Evolutionary conservation across 371 early-diverging fungal species (phyloP).

Genomic region (Mortierella sp.): DNA sequence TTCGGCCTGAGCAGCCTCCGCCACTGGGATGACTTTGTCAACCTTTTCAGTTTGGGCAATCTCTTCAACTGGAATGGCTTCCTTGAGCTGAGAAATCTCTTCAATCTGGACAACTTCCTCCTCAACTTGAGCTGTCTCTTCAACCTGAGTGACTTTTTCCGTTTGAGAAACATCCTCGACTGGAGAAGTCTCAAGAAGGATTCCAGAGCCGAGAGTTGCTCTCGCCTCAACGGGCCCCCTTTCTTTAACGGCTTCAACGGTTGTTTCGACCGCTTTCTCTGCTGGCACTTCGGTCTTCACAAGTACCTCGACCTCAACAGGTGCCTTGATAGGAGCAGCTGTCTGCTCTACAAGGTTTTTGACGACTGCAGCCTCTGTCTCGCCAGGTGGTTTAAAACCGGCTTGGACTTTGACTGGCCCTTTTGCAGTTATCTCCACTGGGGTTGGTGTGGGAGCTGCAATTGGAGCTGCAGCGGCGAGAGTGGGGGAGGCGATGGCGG

Average conservation of each 20-base stretch:
- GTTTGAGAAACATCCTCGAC: background rate
- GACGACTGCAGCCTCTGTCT: too few relatives aligned
- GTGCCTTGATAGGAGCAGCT: too few relatives aligned
- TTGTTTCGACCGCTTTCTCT: background rate
- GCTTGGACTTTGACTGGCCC: background rate
- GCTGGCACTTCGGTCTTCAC: background rate
- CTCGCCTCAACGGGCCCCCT: too few relatives aligned
- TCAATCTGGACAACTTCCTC: background rate
- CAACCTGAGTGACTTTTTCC: background rate
- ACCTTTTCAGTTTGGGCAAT: background rate
- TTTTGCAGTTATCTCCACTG: background rate
- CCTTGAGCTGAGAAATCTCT: background rate
- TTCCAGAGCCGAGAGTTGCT: too few relatives aligned
- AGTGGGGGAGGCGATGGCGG: conserved; percentile 3
- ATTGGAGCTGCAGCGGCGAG: background rate
- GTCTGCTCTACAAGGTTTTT: too few relatives aligned
- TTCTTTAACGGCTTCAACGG: background rate
- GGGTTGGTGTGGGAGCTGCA: conserved; percentile 3
- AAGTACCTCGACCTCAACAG: too few relatives aligned
- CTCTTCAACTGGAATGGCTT: background rate
- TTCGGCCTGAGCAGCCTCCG: background rate
- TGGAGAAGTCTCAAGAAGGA: background rate
- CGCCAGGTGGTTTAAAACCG: background rate
- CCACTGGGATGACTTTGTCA: background rate
- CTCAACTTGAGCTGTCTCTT: background rate